Evolutionary conservation across 495 filamentous ascomycete species (phyloP).

Genomic region (Tuber borchii): DNA sequence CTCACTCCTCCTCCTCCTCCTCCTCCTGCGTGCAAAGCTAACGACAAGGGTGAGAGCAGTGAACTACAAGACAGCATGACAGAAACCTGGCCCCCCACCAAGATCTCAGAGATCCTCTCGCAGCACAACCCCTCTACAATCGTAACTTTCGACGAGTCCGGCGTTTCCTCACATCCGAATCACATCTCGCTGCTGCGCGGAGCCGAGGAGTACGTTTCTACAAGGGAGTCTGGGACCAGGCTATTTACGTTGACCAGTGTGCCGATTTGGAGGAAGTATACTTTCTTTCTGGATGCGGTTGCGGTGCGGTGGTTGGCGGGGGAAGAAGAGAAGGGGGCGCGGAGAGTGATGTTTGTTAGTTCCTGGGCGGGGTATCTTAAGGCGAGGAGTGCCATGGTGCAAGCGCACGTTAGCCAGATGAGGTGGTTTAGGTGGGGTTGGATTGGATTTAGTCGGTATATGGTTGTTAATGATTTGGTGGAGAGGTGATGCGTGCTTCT

Average conservation of each 20-base stretch:
- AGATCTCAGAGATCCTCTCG: conserved; percentile 63
- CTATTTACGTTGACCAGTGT: conserved; percentile 77
- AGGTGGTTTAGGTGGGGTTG: conserved; percentile 96
- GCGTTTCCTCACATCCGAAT: conserved; percentile 82
- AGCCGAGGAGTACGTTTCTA: conserved; percentile 58
- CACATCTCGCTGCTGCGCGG: conserved; percentile 82
- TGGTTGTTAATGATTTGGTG: conserved; percentile 86
- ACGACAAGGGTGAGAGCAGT: conserved; percentile 37
- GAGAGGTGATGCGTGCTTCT: background rate
- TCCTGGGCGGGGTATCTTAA: conserved; percentile 54
- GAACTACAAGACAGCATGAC: conserved; percentile 85
- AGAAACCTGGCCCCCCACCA: conserved; percentile 60
- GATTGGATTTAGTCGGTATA: conserved; percentile 85
- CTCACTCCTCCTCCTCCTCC: background rate
- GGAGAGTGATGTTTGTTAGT: conserved; percentile 60
- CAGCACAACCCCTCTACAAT: conserved; percentile 67
- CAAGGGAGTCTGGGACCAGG: conserved; percentile 59
- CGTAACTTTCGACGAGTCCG: conserved; percentile 76
- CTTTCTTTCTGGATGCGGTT: conserved; percentile 50
- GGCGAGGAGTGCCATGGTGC: conserved; percentile 78
- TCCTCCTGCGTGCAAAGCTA: background rate
- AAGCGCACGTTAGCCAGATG: conserved; percentile 92
- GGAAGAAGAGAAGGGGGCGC: conserved; percentile 39
- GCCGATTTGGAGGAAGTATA: conserved; percentile 68
- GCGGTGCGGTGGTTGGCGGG: conserved; percentile 37